A percentile compares a stretch with the other conserved stretches of the same genome.
These are phyloP conservation scores for Populus hybrid DNA, from an alignment of 441 rosid species.

Conservation along the genomic window DNA sequence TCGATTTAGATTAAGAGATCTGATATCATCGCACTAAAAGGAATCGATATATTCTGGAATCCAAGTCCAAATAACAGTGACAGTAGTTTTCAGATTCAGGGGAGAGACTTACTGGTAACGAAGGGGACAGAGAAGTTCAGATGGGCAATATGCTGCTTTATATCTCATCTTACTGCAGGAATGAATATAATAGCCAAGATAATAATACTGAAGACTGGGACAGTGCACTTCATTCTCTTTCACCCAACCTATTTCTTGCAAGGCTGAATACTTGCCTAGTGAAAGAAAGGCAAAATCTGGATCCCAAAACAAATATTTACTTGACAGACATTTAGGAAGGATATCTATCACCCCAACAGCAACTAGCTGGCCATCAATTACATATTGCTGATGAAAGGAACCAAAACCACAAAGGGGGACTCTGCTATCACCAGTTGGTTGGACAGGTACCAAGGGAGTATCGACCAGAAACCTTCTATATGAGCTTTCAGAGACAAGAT, in stretches of 20 bases:
- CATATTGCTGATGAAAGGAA: slow-evolving; percentile 92
- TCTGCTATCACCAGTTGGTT: slow-evolving; percentile 53
- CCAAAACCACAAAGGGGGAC: slow-evolving; percentile 90
- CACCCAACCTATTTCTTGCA: slow-evolving; percentile 88
- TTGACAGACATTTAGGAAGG: slow-evolving; percentile 89
- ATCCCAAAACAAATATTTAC: slow-evolving; percentile 97
- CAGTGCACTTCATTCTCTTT: slow-evolving; percentile 64
- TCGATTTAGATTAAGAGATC: background rate
- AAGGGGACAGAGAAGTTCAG: slow-evolving; percentile 91
- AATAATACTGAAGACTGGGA: slow-evolving; percentile 78
- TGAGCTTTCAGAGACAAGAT: slow-evolving; percentile 50
- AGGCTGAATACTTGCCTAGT: slow-evolving; percentile 85
- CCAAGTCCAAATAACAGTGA: background rate
- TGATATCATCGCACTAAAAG: background rate
- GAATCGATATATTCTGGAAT: background rate
- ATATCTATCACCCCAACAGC: slow-evolving; percentile 93
- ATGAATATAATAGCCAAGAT: slow-evolving; percentile 95
- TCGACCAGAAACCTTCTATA: slow-evolving; percentile 85
- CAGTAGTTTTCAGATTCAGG: background rate
- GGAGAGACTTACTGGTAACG: slow-evolving; percentile 70
- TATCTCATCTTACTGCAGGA: slow-evolving; percentile 97
- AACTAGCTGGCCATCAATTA: slow-evolving; percentile 72
- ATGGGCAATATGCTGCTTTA: slow-evolving; percentile 89
- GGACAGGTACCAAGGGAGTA: slow-evolving; percentile 69
- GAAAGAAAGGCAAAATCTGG: slow-evolving; percentile 85